Evolutionary conservation across 441 rosid species (phyloP).

Genomic region (Aleurites moluccanus): DNA sequence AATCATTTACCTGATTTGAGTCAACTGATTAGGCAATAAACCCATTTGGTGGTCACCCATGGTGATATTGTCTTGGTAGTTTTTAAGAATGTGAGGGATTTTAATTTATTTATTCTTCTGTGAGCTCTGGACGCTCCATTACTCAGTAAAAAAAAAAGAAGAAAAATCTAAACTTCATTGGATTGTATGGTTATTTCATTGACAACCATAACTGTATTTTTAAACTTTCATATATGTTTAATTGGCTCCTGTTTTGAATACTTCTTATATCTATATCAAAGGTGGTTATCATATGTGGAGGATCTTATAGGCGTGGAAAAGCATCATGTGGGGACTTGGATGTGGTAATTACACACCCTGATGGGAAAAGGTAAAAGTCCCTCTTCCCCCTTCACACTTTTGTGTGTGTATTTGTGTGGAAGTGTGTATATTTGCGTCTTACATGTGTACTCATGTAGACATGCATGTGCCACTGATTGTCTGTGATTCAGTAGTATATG

Average conservation of each 20-base stretch:
- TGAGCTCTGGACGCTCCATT: background rate
- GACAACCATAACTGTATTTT: background rate
- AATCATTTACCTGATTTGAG: background rate
- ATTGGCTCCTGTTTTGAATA: background rate
- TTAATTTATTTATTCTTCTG: too few relatives aligned
- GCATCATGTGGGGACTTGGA: conserved; percentile 93
- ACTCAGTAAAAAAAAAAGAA: background rate
- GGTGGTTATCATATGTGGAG: conserved; percentile 83
- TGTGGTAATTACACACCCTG: conserved; percentile 82
- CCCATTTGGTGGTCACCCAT: background rate
- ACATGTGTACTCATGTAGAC: background rate
- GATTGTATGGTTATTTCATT: background rate
- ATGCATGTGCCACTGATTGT: background rate
- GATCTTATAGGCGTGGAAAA: conserved; percentile 96
- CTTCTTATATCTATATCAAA: conserved; percentile 32
- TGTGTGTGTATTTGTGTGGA: background rate
- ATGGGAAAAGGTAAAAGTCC: conserved; percentile 66
- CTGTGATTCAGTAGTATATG: background rate
- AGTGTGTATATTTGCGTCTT: background rate
- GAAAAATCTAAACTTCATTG: background rate
- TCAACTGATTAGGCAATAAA: background rate
- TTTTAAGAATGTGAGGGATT: background rate
- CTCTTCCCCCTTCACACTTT: background rate
- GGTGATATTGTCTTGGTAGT: background rate
- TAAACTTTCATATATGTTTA: background rate